Conservation (phyloP, 768 basidiomycete species). For the Suillus fuscotomentosus region DNA sequence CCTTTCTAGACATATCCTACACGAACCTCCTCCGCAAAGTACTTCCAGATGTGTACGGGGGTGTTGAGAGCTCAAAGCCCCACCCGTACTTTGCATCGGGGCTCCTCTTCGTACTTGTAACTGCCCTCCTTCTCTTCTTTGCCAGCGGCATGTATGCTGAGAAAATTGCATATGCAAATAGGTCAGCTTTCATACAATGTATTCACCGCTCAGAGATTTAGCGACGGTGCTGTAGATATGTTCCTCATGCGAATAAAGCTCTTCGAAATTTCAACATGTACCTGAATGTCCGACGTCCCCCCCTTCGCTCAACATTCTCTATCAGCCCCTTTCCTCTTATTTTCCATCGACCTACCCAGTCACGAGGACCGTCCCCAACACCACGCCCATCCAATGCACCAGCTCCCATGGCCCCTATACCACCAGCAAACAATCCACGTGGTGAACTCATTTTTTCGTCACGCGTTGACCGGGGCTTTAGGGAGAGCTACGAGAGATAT, state of each 20-base stretch:
- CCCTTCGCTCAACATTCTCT: constrained; percentile 59
- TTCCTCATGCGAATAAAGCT: constrained; percentile 92
- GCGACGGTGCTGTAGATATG: constrained; percentile 61
- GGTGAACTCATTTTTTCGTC: constrained; percentile 97
- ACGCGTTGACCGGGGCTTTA: constrained; percentile 76
- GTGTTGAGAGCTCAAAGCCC: constrained; percentile 40
- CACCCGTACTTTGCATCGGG: constrained; percentile 80
- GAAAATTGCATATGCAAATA: constrained; percentile 95
- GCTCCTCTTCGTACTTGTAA: constrained; percentile 82
- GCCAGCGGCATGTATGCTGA: constrained; percentile 96
- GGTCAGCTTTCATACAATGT: constrained; percentile 44
- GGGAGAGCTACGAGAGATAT: constrained; percentile 92
- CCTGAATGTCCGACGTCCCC: constrained; percentile 86
- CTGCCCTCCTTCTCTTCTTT: constrained; percentile 92
- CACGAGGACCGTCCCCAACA: constrained; percentile 28
- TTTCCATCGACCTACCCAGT: constrained; percentile 28
- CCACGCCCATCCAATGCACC: constrained; percentile 39
- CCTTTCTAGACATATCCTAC: constrained; percentile 66
- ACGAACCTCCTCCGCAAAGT: constrained; percentile 44
- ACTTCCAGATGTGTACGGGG: constrained; percentile 51
- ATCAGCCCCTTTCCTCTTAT: constrained; percentile 39
- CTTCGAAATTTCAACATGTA: constrained; percentile 95
- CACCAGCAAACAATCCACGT: constrained; percentile 84
- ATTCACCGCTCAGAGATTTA: constrained; percentile 12
- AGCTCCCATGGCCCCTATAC: constrained; percentile 63